These are phyloP conservation scores for Mentha longifolia DNA, from an alignment of 257 asterid genomes.

Conservation along the genomic window DNA sequence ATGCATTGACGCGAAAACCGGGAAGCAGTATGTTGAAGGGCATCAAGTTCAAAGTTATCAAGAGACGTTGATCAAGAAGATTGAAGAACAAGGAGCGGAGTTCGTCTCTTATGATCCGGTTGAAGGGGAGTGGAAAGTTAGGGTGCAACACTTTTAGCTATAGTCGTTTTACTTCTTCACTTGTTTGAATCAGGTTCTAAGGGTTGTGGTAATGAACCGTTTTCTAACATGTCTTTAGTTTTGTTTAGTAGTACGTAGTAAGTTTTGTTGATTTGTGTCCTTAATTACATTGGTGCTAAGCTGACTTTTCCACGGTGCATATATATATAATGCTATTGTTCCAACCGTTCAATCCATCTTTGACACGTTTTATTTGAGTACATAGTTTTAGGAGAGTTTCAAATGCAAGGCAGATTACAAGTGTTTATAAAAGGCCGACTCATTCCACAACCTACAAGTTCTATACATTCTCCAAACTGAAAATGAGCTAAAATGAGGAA, in stretches of 20 bases:
- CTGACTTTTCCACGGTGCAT: too few species aligned
- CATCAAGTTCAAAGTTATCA: constrained; percentile 48
- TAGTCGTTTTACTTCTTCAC: background rate
- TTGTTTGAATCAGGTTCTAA: background rate
- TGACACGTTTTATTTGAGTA: too few species aligned
- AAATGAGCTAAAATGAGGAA: too few species aligned
- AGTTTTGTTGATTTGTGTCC: too few species aligned
- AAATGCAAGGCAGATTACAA: too few species aligned
- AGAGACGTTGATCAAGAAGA: constrained; percentile 58
- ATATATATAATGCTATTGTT: too few species aligned
- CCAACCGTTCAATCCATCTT: too few species aligned
- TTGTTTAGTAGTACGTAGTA: background rate
- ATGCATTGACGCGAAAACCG: constrained; percentile 61
- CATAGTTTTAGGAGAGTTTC: too few species aligned
- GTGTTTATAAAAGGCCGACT: too few species aligned
- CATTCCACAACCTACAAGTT: too few species aligned
- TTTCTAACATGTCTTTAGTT: background rate
- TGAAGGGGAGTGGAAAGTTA: constrained; percentile 72
- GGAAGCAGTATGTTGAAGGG: constrained; percentile 56
- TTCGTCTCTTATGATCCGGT: constrained; percentile 67
- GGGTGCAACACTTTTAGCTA: constrained; percentile 59
- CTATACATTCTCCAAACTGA: too few species aligned
- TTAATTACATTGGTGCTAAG: too few species aligned
- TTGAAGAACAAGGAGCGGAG: constrained; percentile 64
- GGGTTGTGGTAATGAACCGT: background rate